phyloP scores from a whole-genome alignment of 768 basidiomycete genomes.

The Plicaturopsis crispa region DNA sequence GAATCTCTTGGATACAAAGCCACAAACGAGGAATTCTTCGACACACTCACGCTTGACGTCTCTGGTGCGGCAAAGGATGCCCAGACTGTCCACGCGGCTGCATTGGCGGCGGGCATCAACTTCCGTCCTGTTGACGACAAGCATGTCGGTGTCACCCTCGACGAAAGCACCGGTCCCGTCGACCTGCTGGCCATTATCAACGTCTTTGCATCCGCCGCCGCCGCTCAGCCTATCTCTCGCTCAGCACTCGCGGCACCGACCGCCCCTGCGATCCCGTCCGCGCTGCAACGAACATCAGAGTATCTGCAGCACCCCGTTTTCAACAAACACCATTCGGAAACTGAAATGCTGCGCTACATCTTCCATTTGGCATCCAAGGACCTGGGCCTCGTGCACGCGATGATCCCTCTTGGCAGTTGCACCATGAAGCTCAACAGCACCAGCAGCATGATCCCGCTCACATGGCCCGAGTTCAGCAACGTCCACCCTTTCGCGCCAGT shows the following conservation, averaged over 20 bases:
- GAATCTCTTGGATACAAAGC: constrained; percentile 69
- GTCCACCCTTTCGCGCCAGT: constrained; percentile 91
- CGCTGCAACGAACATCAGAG: constrained; percentile 52
- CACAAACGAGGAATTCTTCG: constrained; percentile 77
- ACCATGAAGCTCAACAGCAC: constrained; percentile 99
- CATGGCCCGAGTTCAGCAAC: constrained; percentile 85
- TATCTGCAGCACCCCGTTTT: constrained; percentile 87
- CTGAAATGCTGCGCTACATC: constrained; percentile 97
- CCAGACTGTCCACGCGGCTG: constrained; percentile 59
- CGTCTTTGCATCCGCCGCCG: constrained; percentile 68
- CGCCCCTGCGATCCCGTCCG: constrained; percentile 38
- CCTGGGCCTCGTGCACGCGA: constrained; percentile 87
- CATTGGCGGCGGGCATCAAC: constrained; percentile 68
- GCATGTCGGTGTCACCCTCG: constrained; percentile 82
- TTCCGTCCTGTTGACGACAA: constrained; percentile 69
- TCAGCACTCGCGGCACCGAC: constrained; percentile 38
- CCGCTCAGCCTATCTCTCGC: constrained; percentile 36
- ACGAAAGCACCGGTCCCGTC: constrained; percentile 76
- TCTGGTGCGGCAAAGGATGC: constrained; percentile 49
- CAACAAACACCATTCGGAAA: constrained; percentile 96
- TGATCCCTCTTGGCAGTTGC: constrained; percentile 94
- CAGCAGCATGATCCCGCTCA: constrained; percentile 94
- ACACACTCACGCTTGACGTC: constrained; percentile 79
- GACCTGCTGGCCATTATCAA: constrained; percentile 76
- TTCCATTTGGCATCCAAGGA: constrained; percentile 93